A percentile compares a stretch with the other conserved stretches of the same genome.
Evolutionary conservation across 768 basidiomycete genomes (phyloP).

Genomic region (Termitomyces sp.): DNA sequence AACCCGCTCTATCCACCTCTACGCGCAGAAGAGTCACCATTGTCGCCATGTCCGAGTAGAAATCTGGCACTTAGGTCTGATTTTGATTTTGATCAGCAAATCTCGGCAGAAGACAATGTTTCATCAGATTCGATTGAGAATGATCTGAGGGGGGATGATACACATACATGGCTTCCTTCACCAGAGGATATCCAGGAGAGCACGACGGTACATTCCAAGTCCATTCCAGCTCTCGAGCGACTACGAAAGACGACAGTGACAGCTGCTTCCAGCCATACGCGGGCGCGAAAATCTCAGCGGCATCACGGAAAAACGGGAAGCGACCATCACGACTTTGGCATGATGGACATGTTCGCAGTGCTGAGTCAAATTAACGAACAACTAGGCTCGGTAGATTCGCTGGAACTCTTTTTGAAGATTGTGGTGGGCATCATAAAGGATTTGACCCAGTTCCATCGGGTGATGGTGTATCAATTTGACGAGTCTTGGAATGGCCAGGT

Average conservation of each 20-base stretch:
- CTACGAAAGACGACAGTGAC: conserved; percentile 42
- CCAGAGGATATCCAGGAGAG: conserved; percentile 62
- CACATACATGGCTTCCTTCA: conserved; percentile 38
- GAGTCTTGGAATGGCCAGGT: conserved; percentile 75
- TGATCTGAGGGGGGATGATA: conserved; percentile 12
- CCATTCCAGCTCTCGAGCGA: conserved; percentile 65
- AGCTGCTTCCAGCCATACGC: conserved; percentile 6
- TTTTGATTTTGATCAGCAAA: not conserved
- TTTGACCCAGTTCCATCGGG: conserved; percentile 75
- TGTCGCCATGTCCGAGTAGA: not conserved
- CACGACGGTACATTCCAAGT: conserved; percentile 63
- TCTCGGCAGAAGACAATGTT: not conserved
- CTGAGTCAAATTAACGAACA: conserved; percentile 81
- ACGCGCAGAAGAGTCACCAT: not conserved
- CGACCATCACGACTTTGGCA: conserved; percentile 34
- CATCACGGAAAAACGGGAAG: conserved; percentile 11
- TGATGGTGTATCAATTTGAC: conserved; percentile 80
- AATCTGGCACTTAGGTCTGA: not conserved
- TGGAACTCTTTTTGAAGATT: conserved; percentile 67
- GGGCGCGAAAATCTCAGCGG: conserved; percentile 7
- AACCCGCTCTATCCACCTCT: conserved; percentile 63
- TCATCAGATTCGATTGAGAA: not conserved
- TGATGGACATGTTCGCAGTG: conserved; percentile 78
- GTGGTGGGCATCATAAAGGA: conserved; percentile 70
- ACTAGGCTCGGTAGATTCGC: conserved; percentile 54